Base-by-base conservation (phyloP, 192 early-diverging fungal species). In the Backusella tarrabulga region DNA sequence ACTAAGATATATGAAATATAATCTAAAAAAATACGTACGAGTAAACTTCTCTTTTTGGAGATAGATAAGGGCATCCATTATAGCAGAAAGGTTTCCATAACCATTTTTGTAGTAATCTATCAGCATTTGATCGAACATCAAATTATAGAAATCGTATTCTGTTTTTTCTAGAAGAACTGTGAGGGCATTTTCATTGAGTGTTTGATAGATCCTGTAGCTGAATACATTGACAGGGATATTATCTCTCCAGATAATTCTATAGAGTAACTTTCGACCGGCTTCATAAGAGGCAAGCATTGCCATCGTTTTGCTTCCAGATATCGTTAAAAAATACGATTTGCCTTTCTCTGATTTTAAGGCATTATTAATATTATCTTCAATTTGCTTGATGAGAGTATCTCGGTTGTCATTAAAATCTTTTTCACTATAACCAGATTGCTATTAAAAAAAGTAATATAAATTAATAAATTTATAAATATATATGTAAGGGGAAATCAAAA, bases 291-390 rank as follows among this genome's bases (percentile, higher is more conserved):
- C 71, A 32, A 72, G 41, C 42, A 34, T 50, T 4, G 40, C 71
- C 15, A 72, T 15, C 1, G 71, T 46, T 72, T 32, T 44, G 17
- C 71, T 72, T 46, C 71, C 71, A 17, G 71, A 72, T 17, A 50
- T 14, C 2, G 71, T 72, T 32, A 29, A 44, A 50, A 72, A 72
- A 41, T 46, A 72, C 3, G 3, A 12, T 23, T 12, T 14, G 9
- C 56, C 21, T 1, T 29, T 63, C 12, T 63, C 23, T 63, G 56
- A 26, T 9, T 29, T 0, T 72, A 63, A 63, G 11, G 26, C 23
- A 3, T 8, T 4, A 4, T 26, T 7, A 3, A 63, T 63, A 29
- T 29, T 63, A 5, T 63, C 7, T 63, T 1, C 2, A 11, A 63
- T 6, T 63, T 26, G 11, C 1, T 12, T 3, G 26, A 1, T 1